These are phyloP conservation scores for Cladosporium cucumerinum DNA, from an alignment of 2,329 filamentous ascomycete genomes.

Conservation along the genomic window DNA sequence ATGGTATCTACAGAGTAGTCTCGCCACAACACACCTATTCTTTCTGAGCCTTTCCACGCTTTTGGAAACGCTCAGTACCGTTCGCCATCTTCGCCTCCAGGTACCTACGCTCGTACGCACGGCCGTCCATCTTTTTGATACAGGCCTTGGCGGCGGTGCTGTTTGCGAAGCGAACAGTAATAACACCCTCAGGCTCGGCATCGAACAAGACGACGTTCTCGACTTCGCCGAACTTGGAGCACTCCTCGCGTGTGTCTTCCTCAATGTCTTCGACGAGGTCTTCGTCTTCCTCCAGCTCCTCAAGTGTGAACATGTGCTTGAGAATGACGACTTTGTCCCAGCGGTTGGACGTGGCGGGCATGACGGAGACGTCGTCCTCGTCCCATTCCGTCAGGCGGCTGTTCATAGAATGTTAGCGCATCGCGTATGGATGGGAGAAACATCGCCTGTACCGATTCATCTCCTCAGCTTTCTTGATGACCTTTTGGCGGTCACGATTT, in stretches of 20 bases:
- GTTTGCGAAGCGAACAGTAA: slow-evolving; percentile 77
- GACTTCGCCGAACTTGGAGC: slow-evolving; percentile 77
- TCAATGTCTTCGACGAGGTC: slow-evolving; percentile 85
- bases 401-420: slow-evolving; percentile 4
- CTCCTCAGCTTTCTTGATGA: slow-evolving; percentile 87
- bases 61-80: slow-evolving; percentile 14
- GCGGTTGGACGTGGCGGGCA: slow-evolving; percentile 55
- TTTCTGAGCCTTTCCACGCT: slow-evolving; percentile 2
- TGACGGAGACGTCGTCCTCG: slow-evolving; percentile 68
- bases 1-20: not conserved
- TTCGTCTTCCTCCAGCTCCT: slow-evolving; percentile 81
- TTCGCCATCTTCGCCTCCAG: slow-evolving; percentile 14
- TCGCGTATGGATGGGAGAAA: not conserved
- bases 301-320: slow-evolving; percentile 87
- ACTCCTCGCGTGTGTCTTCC: slow-evolving; percentile 89
- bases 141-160: slow-evolving; percentile 69
- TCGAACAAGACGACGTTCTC: slow-evolving; percentile 92
- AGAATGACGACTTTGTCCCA: slow-evolving; percentile 83
- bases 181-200: slow-evolving; percentile 76
- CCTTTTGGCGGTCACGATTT: slow-evolving; percentile 66
- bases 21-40: not conserved
- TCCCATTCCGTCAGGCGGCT: slow-evolving; percentile 94
- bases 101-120: slow-evolving; percentile 59
- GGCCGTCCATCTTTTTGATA: slow-evolving; percentile 67
- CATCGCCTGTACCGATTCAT: slow-evolving; percentile 58